Conservation (phyloP, 1,284 basidiomycete genomes). For the Moesziomyces sp. region DNA sequence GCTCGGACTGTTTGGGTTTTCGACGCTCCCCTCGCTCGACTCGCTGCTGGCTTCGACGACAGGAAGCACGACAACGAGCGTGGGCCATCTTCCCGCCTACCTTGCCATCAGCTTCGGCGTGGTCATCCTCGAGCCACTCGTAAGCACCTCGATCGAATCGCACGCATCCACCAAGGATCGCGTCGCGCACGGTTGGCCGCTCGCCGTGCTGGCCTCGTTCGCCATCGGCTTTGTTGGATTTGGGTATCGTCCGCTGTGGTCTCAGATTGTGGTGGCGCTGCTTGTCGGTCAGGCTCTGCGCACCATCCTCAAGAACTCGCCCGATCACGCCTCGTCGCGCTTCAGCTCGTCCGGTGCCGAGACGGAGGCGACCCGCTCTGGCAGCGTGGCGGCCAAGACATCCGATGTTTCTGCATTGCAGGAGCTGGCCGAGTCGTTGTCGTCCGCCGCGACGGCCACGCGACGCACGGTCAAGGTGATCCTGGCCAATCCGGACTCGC, state of each 20-base stretch:
- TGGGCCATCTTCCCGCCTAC: conserved; percentile 58
- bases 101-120: conserved; percentile 55
- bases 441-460: conserved; percentile 35
- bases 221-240: conserved; percentile 62
- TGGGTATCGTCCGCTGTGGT: conserved; percentile 35
- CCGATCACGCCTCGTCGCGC: conserved; percentile 51
- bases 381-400: conserved; percentile 2
- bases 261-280: conserved; percentile 39
- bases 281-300: conserved; percentile 57
- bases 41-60: conserved; percentile 30
- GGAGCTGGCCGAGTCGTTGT: conserved; percentile 37
- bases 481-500: conserved; percentile 86
- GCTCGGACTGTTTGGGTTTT: conserved; percentile 42
- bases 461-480: conserved; percentile 78
- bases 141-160: conserved; percentile 59
- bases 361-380: neutral
- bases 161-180: conserved; percentile 57
- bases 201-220: conserved; percentile 53
- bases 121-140: conserved; percentile 60
- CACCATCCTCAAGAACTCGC: conserved; percentile 60
- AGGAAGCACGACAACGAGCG: neutral
- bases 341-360: conserved; percentile 26
- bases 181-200: conserved; percentile 62
- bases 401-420: conserved; percentile 45
- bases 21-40: conserved; percentile 36